Evolutionary conservation across 1,139 yeast genomes (phyloP), one percentile per base, ranked within the genome.

Genomic region (Hanseniaspora sp.): DNA sequence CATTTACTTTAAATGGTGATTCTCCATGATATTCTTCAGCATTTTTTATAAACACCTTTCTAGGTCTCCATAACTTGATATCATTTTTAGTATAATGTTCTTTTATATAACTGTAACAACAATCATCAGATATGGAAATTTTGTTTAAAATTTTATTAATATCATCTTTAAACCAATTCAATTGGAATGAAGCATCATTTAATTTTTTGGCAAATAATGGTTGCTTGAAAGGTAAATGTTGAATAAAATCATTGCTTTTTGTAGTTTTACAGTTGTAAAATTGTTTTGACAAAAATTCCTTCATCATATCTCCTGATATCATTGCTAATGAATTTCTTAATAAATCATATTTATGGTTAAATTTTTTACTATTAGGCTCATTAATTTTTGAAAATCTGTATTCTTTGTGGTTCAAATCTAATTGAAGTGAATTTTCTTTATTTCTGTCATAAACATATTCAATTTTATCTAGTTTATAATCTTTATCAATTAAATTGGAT

Each of bases 151-250:
- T 68, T 7, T 71, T 66, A 1, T 67, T 59, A 0, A 80, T 63
- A 1, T 74, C 59, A 51, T 67, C 64, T 5, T 46, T 48, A 0
- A 59, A 39, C 83, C 92, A 82, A 6, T 69, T 47, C 1, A 82
- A 69, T 48, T 71, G 70, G 17, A 69, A 64, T 64, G 71, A 73
- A 1, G 65, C 56, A 0, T 77, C 67, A 1, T 65, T 63, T 15
- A 82, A 72, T 61, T 81, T 83, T 2, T 77, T 68, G 0, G 95
- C 94, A 56, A 76, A 71, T 0, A 86, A 78, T 54, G 66, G 74
- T 3, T 67, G 61, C 56, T 73, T 28, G 12, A 28, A 34, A 30
- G 29, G 33, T 7, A 46, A 71, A 2, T 55, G 56, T 0, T 71
- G 63, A 0, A 46, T 34, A 7, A 70, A 39, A 8, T 15, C 28